Evolutionary conservation across 2,329 filamentous ascomycete species (phyloP).

Genomic region (Diaporthe vexans): DNA sequence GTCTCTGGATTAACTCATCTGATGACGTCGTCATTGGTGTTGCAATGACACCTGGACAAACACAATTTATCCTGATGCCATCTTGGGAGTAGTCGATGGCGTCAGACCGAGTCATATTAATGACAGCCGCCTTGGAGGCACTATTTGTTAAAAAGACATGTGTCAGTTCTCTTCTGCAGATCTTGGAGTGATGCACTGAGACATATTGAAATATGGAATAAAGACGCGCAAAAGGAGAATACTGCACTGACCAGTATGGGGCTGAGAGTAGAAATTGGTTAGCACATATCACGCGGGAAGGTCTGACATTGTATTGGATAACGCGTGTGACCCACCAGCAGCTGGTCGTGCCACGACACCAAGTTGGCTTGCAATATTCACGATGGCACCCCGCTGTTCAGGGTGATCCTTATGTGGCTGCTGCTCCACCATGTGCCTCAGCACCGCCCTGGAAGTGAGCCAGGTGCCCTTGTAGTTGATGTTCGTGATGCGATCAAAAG

Average conservation of each 20-base stretch:
- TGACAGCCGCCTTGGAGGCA: slow-evolving; percentile 70
- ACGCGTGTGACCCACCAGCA: slow-evolving; percentile 54
- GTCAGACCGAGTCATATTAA: slow-evolving; percentile 69
- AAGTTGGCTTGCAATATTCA: slow-evolving; percentile 67
- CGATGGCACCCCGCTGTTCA: slow-evolving; percentile 61
- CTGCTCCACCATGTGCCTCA: slow-evolving; percentile 62
- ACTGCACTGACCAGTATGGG: slow-evolving; percentile 58
- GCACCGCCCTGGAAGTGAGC: slow-evolving; percentile 60
- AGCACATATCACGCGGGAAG: not conserved
- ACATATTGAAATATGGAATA: too few relatives aligned
- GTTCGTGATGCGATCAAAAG: slow-evolving; percentile 66
- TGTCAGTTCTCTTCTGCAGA: too few relatives aligned
- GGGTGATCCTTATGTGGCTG: slow-evolving; percentile 57
- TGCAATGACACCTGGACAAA: slow-evolving; percentile 59
- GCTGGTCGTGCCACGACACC: slow-evolving; percentile 62
- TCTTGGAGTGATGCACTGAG: too few relatives aligned
- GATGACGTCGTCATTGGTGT: slow-evolving; percentile 61
- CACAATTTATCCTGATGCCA: slow-evolving; percentile 55
- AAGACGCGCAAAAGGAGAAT: too few relatives aligned
- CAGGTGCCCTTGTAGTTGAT: slow-evolving; percentile 69
- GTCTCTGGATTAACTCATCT: slow-evolving; percentile 53
- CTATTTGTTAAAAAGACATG: too few relatives aligned
- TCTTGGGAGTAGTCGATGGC: slow-evolving; percentile 68
- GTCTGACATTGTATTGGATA: not conserved
- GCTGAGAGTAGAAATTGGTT: slow-evolving; percentile 51